Conservation (phyloP, 1,139 yeast genomes). For the Yamadazyma conglobata region DNA sequence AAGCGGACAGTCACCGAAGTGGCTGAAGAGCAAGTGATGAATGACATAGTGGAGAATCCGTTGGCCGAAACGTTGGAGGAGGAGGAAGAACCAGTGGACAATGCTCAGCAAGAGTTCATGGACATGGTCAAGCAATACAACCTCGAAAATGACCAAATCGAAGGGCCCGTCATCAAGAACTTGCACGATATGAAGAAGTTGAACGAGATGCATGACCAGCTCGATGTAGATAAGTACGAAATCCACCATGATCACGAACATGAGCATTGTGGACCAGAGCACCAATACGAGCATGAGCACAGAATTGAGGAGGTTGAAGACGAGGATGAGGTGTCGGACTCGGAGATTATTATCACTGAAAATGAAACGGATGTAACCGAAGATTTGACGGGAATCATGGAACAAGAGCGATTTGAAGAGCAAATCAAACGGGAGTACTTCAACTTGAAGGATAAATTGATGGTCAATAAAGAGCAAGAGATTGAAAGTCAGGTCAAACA, state of each 20-base stretch:
- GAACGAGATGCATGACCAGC: conserved; percentile 45
- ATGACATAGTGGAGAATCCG: conserved; percentile 6
- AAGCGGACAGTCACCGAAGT: too few species aligned
- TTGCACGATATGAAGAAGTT: conserved; percentile 53
- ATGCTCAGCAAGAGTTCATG: conserved; percentile 8
- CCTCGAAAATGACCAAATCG: conserved; percentile 52
- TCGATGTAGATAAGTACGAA: conserved; percentile 21
- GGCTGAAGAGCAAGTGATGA: too few species aligned
- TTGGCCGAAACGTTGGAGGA: not conserved
- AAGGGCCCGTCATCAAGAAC: conserved; percentile 55
- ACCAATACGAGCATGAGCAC: conserved; percentile 24
- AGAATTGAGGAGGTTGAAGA: too few species aligned
- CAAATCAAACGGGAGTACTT: conserved; percentile 14
- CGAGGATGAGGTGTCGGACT: conserved; percentile 38
- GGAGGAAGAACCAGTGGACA: not conserved
- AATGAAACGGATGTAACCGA: conserved; percentile 20
- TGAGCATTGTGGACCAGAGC: conserved; percentile 16
- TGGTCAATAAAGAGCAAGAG: conserved; percentile 5
- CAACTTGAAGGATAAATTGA: conserved; percentile 11
- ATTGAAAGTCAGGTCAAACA: conserved; percentile 10
- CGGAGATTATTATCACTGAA: conserved; percentile 36
- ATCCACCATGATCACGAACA: conserved; percentile 32
- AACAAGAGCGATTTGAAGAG: conserved; percentile 10
- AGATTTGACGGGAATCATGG: conserved; percentile 17
- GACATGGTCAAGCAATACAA: conserved; percentile 14